Base-by-base conservation (phyloP, 441 rosid species). In the Macaranga tanarius region DNA sequence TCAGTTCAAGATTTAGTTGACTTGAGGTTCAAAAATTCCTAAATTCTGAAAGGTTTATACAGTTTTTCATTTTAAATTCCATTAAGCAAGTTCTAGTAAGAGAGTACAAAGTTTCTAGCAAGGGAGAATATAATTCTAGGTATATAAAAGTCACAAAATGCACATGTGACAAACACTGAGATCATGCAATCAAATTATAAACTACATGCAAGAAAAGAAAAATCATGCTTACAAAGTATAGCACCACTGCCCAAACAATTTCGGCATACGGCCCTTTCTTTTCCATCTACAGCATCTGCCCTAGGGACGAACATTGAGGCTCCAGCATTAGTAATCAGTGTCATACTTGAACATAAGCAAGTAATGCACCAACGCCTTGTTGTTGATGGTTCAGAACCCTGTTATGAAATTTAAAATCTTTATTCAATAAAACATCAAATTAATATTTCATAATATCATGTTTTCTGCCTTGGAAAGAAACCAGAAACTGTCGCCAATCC, bases 241-340 rank as follows among this genome's bases (percentile, higher is more conserved):
- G 92, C 95, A 55, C 98, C 98, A 69, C 84, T 86, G 65, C 98
- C 97, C 23, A 65, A 74, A 73, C 97, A 93, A 76, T 93, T 93
- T 26, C 95, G 88, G 74, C 98, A 93, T 40, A 78, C 86, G 31
- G 87, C 77, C 76, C 84, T 86, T 84, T 87, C 87, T 76, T 83
- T 90, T 78, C 83, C 92, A 25, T 87, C 91, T 55, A 73, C 62
- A 50, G 89, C 86, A 11, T 62, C 74, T 60, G 89, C 88, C 73
- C 62, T 76, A 60, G 84, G 82, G 47, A 76, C 77, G 63, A 86
- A 83, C 76, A 76, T 77, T 34, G 86, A 85, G 28, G 82, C 77
- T 67, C 73, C 74, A 11, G 84, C 75, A 78, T 67, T 81, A 67
- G 58, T 79, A 60, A 90, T 87, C 65, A 90, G 80, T 66, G 86